Percentiles rank a stretch among this genome's conserved stretches.
Conservation (phyloP, 768 basidiomycete species). For the Collybia sp. region DNA sequence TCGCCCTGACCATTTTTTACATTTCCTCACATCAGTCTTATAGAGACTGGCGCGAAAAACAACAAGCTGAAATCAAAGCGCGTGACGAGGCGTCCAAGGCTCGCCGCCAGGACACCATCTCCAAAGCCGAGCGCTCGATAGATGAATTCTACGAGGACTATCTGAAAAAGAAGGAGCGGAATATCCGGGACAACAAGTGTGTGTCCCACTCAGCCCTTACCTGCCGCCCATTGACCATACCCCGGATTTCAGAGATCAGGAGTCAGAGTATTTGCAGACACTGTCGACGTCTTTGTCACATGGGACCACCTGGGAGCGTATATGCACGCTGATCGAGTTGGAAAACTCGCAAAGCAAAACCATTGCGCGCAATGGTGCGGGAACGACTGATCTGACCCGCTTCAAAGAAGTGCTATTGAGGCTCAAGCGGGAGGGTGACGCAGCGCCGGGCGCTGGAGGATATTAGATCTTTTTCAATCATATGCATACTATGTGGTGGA, state of each 20-base stretch:
- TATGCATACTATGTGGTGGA: too few species aligned
- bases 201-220: slow-evolving; percentile 15
- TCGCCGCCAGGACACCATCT: slow-evolving; percentile 77
- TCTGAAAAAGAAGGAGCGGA: slow-evolving; percentile 81
- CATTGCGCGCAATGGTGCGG: slow-evolving; percentile 77
- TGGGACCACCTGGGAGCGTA: slow-evolving; percentile 96
- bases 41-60: slow-evolving; percentile 86
- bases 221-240: not conserved
- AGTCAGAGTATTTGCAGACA: slow-evolving; percentile 72
- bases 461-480: slow-evolving; percentile 45
- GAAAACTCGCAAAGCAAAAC: slow-evolving; percentile 99
- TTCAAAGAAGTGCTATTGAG: slow-evolving; percentile 92
- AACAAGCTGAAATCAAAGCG: slow-evolving; percentile 74
- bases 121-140: slow-evolving; percentile 79
- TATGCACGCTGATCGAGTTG: slow-evolving; percentile 79
- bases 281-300: slow-evolving; percentile 72
- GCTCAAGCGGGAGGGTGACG: slow-evolving; percentile 84
- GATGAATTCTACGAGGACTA: slow-evolving; percentile 92
- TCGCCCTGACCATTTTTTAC: not conserved
- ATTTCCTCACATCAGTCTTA: not conserved
- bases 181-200: slow-evolving; percentile 95
- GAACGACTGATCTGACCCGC: slow-evolving; percentile 83
- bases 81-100: slow-evolving; percentile 79
- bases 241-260: slow-evolving; percentile 62
- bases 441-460: slow-evolving; percentile 89